Evolutionary conservation across 352 stramenopile species (phyloP).

Genomic region (Plasmopara viticola): DNA sequence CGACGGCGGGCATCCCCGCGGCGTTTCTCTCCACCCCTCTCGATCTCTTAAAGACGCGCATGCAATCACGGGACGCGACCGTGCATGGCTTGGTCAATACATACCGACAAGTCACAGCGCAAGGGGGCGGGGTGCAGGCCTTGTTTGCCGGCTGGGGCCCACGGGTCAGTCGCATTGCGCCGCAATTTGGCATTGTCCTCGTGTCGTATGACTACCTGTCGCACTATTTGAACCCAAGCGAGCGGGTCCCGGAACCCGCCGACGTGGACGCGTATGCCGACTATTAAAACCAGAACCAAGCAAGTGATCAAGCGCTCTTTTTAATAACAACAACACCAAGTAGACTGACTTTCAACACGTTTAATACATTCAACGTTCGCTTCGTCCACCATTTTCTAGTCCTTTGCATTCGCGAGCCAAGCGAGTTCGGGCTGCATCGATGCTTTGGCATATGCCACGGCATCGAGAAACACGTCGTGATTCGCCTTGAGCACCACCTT

Average conservation of each 20-base stretch:
- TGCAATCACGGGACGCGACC: conserved; percentile 58
- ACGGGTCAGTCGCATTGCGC: conserved; percentile 65
- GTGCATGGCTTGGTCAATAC: conserved; percentile 42
- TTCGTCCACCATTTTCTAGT: too few relatives aligned
- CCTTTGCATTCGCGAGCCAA: too few relatives aligned
- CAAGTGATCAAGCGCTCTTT: not conserved
- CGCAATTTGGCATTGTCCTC: conserved; percentile 79
- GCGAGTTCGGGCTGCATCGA: not conserved
- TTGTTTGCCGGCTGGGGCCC: conserved; percentile 70
- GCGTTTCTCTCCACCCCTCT: conserved; percentile 73
- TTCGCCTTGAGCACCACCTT: conserved; percentile 44
- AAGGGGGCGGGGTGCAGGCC: conserved; percentile 36
- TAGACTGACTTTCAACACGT: too few relatives aligned
- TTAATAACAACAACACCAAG: too few relatives aligned
- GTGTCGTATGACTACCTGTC: conserved; percentile 77
- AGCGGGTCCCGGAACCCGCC: conserved; percentile 15
- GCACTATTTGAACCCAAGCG: conserved; percentile 39
- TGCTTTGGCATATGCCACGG: conserved; percentile 6
- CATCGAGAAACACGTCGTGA: conserved; percentile 63
- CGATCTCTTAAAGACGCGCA: conserved; percentile 75
- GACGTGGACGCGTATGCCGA: conserved; percentile 27
- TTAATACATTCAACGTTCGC: too few relatives aligned
- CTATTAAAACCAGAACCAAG: conserved; percentile 13
- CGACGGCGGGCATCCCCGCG: conserved; percentile 59
- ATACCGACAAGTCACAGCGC: conserved; percentile 40